Evolutionary conservation across 495 filamentous ascomycete genomes (phyloP).

Genomic region (Aspergillus ostianus): DNA sequence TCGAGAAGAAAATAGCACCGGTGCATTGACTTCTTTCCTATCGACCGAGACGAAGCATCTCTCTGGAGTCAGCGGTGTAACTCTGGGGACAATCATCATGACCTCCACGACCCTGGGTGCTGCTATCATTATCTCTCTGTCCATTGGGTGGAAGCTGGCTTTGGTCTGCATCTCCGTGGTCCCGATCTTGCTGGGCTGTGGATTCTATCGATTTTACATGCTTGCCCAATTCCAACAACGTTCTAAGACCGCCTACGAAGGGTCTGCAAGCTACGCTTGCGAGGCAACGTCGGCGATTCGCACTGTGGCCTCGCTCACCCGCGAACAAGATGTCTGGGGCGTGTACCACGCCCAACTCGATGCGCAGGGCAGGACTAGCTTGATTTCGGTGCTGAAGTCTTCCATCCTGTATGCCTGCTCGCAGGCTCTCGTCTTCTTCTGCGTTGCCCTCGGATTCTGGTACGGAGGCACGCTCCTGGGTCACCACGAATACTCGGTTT

Average conservation of each 20-base stretch:
- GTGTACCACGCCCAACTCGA: slow-evolving; percentile 70
- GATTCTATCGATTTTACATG: slow-evolving; percentile 85
- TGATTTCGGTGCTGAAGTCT: slow-evolving; percentile 64
- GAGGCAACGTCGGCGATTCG: slow-evolving; percentile 89
- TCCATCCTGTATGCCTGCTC: slow-evolving; percentile 75
- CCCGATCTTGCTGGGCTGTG: slow-evolving; percentile 73
- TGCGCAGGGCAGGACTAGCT: slow-evolving; percentile 56
- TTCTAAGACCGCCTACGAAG: slow-evolving; percentile 68
- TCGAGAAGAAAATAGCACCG: slow-evolving; percentile 76
- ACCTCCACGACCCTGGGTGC: slow-evolving; percentile 71
- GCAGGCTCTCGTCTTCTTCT: slow-evolving; percentile 77
- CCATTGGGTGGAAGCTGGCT: slow-evolving; percentile 87
- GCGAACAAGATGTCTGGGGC: slow-evolving; percentile 74
- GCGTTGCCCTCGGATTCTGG: slow-evolving; percentile 89
- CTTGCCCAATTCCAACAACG: slow-evolving; percentile 70
- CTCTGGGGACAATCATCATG: slow-evolving; percentile 76
- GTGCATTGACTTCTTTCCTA: slow-evolving; percentile 80
- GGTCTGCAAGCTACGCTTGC: slow-evolving; percentile 79
- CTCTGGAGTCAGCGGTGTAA: slow-evolving; percentile 75
- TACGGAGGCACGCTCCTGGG: slow-evolving; percentile 81
- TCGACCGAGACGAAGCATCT: slow-evolving; percentile 84
- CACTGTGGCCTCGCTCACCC: slow-evolving; percentile 85
- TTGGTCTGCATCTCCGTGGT: slow-evolving; percentile 78
- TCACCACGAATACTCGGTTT: slow-evolving; percentile 64
- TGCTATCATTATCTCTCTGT: slow-evolving; percentile 61